Evolutionary conservation across 495 filamentous ascomycete genomes (phyloP).

Genomic region (Neurospora tetraspora): DNA sequence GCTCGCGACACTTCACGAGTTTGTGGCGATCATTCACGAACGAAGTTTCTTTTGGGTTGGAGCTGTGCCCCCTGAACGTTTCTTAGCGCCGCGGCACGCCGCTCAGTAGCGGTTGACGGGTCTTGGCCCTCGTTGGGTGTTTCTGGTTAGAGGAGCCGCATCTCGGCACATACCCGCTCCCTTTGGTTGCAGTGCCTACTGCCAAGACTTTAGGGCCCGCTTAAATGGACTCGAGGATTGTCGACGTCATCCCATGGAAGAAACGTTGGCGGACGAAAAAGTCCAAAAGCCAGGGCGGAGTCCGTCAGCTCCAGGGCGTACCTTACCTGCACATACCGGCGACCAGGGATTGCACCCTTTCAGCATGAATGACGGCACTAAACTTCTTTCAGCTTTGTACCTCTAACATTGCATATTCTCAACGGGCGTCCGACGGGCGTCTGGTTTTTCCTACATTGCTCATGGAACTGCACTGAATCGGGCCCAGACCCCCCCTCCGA

Average conservation of each 20-base stretch:
- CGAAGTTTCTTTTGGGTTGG: background rate
- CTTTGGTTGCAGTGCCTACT: background rate
- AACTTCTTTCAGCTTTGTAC: background rate
- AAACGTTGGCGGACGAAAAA: background rate
- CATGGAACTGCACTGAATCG: background rate
- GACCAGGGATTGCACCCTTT: background rate
- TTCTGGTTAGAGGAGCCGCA: background rate
- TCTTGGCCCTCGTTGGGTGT: background rate
- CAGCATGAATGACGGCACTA: background rate
- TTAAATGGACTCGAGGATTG: background rate
- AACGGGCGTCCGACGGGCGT: background rate
- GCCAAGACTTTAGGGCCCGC: background rate
- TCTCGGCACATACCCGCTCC: background rate
- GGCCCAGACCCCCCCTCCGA: background rate
- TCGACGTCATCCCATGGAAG: background rate
- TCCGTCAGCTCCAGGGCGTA: background rate
- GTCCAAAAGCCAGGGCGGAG: background rate
- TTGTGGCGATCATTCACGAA: background rate
- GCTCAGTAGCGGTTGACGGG: background rate
- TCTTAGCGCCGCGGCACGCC: background rate
- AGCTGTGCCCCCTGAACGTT: background rate
- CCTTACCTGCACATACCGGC: background rate
- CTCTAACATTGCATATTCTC: background rate
- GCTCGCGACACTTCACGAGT: background rate
- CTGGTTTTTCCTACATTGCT: background rate